phyloP scores from a whole-genome alignment of 2,329 filamentous ascomycete genomes.

The Cercospora zeae-maydis region DNA sequence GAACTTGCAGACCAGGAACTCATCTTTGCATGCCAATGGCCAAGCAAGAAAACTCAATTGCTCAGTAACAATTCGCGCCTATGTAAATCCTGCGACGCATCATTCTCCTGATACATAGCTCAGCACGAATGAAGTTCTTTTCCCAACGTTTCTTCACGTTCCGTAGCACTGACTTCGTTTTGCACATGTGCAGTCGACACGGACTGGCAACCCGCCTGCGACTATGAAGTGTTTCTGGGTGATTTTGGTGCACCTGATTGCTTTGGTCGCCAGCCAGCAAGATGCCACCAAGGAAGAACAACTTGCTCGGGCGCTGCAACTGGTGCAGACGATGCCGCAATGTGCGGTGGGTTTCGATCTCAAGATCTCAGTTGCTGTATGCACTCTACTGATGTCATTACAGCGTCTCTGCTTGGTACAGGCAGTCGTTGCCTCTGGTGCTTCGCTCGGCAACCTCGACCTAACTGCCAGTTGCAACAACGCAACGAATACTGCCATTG shows the following conservation, averaged over 20 bases:
- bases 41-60: no score
- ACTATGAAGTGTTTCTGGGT: conserved; percentile 10
- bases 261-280: conserved; percentile 9
- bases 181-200: neutral
- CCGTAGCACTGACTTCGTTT: neutral
- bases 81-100: neutral
- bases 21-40: neutral
- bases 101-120: neutral
- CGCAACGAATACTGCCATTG: conserved; percentile 14
- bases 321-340: conserved; percentile 18
- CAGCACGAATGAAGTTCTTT: neutral
- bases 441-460: conserved; percentile 10
- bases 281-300: conserved; percentile 16
- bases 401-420: conserved; percentile 16
- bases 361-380: neutral
- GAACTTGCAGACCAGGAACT: neutral
- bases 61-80: neutral
- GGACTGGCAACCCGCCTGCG: neutral
- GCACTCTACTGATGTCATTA: neutral
- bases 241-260: conserved; percentile 4
- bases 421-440: conserved; percentile 10
- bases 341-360: conserved; percentile 9
- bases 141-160: neutral
- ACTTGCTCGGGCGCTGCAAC: conserved; percentile 10
- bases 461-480: conserved; percentile 17